Conservation (phyloP, 1,139 yeast species). For the Hanseniaspora uvarum region DNA sequence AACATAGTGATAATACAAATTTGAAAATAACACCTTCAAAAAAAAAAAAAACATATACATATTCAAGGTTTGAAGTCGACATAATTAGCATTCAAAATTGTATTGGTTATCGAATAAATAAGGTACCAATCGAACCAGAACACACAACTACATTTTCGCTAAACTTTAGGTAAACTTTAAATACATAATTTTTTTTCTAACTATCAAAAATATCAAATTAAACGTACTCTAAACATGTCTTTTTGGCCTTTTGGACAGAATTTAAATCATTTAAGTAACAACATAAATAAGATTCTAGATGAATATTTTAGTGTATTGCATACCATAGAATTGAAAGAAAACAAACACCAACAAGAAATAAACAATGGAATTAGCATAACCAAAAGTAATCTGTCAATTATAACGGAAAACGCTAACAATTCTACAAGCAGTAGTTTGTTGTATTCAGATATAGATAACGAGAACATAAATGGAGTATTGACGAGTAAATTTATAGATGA, state of each 20-base stretch:
- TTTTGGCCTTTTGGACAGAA: constrained; percentile 42
- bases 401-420: constrained; percentile 4
- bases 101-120: no score
- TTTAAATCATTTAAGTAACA: constrained; percentile 27
- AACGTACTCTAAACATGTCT: constrained; percentile 30
- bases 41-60: not conserved
- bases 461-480: constrained; percentile 34
- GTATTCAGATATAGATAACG: constrained; percentile 30
- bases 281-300: constrained; percentile 32
- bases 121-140: not conserved
- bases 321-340: constrained; percentile 17
- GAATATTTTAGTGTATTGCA: constrained; percentile 31
- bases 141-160: not conserved
- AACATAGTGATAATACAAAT: no score
- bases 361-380: constrained; percentile 7
- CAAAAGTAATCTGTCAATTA: constrained; percentile 1
- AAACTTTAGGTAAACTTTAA: not conserved
- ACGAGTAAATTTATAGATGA: constrained; percentile 52
- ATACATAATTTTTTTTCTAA: not conserved
- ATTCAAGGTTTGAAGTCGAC: no score
- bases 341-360: not conserved
- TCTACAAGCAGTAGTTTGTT: constrained; percentile 20
- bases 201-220: not conserved
- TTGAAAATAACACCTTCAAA: not conserved
- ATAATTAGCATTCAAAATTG: not conserved